A percentile compares a stretch with the other conserved stretches of the same genome.
phyloP scores from a whole-genome alignment of 805 yeast species.

The Candida mattraensis region DNA sequence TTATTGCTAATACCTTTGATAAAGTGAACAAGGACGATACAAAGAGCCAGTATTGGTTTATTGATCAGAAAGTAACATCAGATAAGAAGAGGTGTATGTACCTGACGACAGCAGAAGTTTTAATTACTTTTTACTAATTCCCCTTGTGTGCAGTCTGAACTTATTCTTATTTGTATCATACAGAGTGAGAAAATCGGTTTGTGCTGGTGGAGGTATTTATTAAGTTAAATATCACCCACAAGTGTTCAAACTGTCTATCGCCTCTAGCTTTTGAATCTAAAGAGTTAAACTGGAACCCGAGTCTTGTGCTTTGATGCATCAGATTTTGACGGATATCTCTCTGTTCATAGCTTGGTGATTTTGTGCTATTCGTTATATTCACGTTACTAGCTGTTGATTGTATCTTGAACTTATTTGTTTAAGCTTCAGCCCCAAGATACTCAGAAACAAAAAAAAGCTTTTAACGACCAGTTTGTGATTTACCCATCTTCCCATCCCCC shows the following conservation, averaged over 20 bases:
- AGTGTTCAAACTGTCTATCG: slow-evolving; percentile 16
- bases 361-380: slow-evolving; percentile 22
- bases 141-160: no score
- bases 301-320: slow-evolving; percentile 13
- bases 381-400: slow-evolving; percentile 22
- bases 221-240: slow-evolving; percentile 24
- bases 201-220: slow-evolving; percentile 25
- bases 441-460: slow-evolving; percentile 15
- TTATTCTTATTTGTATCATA: slow-evolving; percentile 16
- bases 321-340: slow-evolving; percentile 39
- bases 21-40: no score
- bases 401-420: slow-evolving; percentile 9
- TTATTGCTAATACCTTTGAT: slow-evolving; percentile 9
- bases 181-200: slow-evolving; percentile 1
- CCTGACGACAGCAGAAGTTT: background rate
- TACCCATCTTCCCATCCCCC: slow-evolving; percentile 13
- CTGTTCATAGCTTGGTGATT: slow-evolving; percentile 29
- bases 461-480: slow-evolving; percentile 28
- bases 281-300: slow-evolving; percentile 32
- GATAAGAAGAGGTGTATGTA: slow-evolving; percentile 13
- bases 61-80: slow-evolving; percentile 8
- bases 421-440: background rate
- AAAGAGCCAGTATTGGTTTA: slow-evolving; percentile 2
- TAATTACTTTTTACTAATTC: background rate
- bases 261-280: slow-evolving; percentile 25